These are phyloP conservation scores for Colletotrichum camelliae DNA, from an alignment of 2,329 filamentous ascomycete species.

Conservation along the genomic window DNA sequence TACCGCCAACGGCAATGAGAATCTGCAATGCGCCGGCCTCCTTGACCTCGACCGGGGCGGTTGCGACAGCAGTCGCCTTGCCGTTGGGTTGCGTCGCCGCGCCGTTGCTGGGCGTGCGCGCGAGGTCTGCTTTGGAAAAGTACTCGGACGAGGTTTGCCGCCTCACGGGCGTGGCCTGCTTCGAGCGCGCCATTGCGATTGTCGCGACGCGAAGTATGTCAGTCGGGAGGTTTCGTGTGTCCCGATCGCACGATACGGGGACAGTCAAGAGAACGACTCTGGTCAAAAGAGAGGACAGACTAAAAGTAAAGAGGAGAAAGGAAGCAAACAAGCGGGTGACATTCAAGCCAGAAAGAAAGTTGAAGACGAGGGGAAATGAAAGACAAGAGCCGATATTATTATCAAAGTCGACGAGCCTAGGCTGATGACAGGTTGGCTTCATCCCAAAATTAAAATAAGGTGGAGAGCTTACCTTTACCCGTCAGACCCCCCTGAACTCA, in stretches of 20 bases:
- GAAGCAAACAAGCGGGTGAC: no score
- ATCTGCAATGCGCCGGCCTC: conserved; percentile 76
- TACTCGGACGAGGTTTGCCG: conserved; percentile 72
- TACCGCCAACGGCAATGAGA: conserved; percentile 87
- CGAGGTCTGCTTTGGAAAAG: conserved; percentile 53
- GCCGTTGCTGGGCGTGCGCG: conserved; percentile 35
- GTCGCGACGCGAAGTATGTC: not conserved
- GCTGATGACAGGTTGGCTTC: conserved; percentile 28
- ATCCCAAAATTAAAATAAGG: conserved; percentile 23
- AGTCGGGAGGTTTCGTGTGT: not conserved
- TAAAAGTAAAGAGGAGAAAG: not conserved
- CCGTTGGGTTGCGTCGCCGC: conserved; percentile 25
- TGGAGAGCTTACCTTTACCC: conserved; percentile 17
- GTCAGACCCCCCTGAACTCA: conserved; percentile 2
- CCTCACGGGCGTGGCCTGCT: conserved; percentile 69
- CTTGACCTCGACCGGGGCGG: conserved; percentile 33
- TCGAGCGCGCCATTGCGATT: conserved; percentile 70
- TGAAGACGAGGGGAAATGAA: not conserved
- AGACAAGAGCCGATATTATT: not conserved
- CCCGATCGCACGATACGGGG: not conserved
- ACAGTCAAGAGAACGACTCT: not conserved
- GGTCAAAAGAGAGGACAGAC: not conserved
- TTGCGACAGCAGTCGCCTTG: conserved; percentile 27
- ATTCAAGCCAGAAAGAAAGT: not conserved
- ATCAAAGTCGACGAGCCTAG: not conserved